Conservation (phyloP, 2,329 filamentous ascomycete genomes). For the Coniochaeta sp. region DNA sequence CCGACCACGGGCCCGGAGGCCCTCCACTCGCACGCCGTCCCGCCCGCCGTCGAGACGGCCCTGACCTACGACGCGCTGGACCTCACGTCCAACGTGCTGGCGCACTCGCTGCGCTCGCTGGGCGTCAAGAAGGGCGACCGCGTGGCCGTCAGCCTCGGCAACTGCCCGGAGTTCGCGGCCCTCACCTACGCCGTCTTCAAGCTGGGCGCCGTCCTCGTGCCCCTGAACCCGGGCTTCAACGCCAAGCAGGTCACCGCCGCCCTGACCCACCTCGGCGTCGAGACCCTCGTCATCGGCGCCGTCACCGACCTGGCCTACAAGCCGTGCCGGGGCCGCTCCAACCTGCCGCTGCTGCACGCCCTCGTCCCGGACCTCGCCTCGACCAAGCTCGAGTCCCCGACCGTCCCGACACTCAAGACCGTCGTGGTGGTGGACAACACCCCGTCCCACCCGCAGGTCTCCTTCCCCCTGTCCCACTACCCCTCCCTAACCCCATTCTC, state of each 20-base stretch:
- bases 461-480: constrained; percentile 33
- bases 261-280: constrained; percentile 64
- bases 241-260: constrained; percentile 70
- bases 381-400: constrained; percentile 27
- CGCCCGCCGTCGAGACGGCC: constrained; percentile 52
- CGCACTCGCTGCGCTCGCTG: constrained; percentile 58
- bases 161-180: constrained; percentile 74
- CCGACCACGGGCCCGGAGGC: constrained; percentile 22
- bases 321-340: constrained; percentile 45
- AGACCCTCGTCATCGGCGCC: constrained; percentile 74
- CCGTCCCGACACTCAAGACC: constrained; percentile 61
- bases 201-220: constrained; percentile 88
- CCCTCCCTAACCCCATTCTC: constrained; percentile 38
- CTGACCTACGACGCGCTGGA: constrained; percentile 75
- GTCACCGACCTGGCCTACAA: constrained; percentile 77
- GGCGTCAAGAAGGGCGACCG: constrained; percentile 77
- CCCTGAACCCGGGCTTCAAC: constrained; percentile 87
- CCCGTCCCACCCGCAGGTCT: constrained; percentile 30
- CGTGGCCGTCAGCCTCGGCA: constrained; percentile 81
- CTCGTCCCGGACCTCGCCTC: constrained; percentile 35
- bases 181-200: constrained; percentile 90
- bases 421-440: constrained; percentile 80
- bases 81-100: constrained; percentile 66
- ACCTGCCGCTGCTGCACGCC: constrained; percentile 36
- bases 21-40: constrained; percentile 36